Evolutionary conservation across 2,329 filamentous ascomycete genomes (phyloP), one percentile per base, ranked within the genome.

Genomic region (Thelonectria rubi): DNA sequence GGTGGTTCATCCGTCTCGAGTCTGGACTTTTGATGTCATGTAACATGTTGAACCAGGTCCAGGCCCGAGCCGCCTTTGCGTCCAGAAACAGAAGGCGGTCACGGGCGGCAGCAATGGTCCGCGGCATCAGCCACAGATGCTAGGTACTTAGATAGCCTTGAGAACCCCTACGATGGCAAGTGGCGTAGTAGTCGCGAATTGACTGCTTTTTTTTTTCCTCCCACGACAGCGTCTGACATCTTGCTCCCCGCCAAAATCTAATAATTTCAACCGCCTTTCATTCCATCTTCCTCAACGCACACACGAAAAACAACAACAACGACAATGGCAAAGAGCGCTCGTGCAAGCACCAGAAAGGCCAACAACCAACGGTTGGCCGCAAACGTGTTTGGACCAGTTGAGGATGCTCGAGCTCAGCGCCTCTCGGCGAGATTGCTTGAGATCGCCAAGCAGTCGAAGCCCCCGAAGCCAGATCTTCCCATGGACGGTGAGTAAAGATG

Each of bases 391-490:
- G 92, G 90, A 1, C 94, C 94, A 15, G 88, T 89, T 57, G 92
- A 94, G 76, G 81, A 85, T 71, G 93, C 91, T 47, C 87, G 94
- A 69, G 90, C 89, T 55, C 90, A 94, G 78, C 89, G 94, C 68
- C 86, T 97, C 37, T 93, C 92, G 40, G 91, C 91, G 63, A 97
- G 95, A 79, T 83, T 97, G 62, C 83, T 94, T 73, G 93, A 94
- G 75, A 77, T 97, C 70, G 91, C 91, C 48, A 84, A 89, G 59
- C 88, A 93, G 74, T 89, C 92, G 62, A 93, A 91, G 76, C 88
- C 91, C n/a, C 76, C 79, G 67, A 74, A 79, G 58, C 76, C 78
- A 54, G 80, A 86, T 66, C 77, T 83, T 67, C 80, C 80, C 58
- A 84, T 86, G 75, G 79, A 81, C 53, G 75, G 73, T 68, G 73